A percentile compares a stretch with the other conserved stretches of the same genome.
These are phyloP conservation scores for Fistulifera pelliculosa DNA, from an alignment of 108 stramenopile genomes.

Conservation along the genomic window DNA sequence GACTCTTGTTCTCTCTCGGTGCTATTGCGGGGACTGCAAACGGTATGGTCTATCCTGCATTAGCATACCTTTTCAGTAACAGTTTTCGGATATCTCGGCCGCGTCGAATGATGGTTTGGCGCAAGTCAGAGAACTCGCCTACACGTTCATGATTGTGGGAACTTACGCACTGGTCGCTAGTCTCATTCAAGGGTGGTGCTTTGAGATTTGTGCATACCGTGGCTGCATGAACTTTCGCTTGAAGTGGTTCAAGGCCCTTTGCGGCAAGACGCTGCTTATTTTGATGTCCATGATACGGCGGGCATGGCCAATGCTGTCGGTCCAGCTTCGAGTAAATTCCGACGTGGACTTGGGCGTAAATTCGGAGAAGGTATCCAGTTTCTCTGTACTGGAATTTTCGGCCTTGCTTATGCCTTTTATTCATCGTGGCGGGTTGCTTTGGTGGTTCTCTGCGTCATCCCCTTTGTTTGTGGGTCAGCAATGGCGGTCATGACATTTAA, in stretches of 20 bases:
- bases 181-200: conserved; percentile 28
- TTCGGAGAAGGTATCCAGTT: conserved; percentile 74
- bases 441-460: conserved; percentile 41
- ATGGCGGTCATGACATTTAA: conserved; percentile 38
- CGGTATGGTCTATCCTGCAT: conserved; percentile 40
- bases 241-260: conserved; percentile 56
- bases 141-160: conserved; percentile 44
- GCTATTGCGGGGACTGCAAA: conserved; percentile 28
- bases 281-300: conserved; percentile 44
- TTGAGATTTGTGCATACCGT: conserved; percentile 32
- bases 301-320: conserved; percentile 22
- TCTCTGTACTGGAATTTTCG: conserved; percentile 44
- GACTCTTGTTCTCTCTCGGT: conserved; percentile 27
- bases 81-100: conserved; percentile 32
- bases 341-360: conserved; percentile 52
- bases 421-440: conserved; percentile 49
- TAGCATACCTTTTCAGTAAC: conserved; percentile 51
- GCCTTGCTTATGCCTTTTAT: conserved; percentile 46
- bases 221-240: conserved; percentile 32
- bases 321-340: conserved; percentile 19
- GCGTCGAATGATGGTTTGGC: conserved; percentile 16
- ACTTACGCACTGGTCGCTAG: conserved; percentile 40
- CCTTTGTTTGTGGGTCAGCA: conserved; percentile 37
- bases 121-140: conserved; percentile 30
- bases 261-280: conserved; percentile 55